Evolutionary conservation across 129 eudicot genomes (phyloP), one percentile per base, ranked within the genome.

Genomic region (Helianthus tuberosus): DNA sequence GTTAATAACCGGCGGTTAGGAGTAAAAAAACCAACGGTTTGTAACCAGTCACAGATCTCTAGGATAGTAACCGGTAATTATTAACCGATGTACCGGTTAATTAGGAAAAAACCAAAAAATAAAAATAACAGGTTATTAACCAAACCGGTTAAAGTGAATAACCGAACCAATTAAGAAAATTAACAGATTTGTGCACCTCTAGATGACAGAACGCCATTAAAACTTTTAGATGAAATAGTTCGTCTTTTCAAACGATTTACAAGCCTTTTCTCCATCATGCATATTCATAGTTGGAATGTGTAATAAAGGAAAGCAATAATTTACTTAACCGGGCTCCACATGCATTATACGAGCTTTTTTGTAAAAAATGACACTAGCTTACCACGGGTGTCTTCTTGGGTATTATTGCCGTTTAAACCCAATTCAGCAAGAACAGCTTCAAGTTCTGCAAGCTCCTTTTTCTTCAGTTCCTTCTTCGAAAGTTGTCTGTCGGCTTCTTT

Each of bases 381-480:
- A 84, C 91, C 88, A 64, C 38, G 69, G 44, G 85, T 63, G 23
- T 77, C 80, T 67, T 86, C 89, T 80, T 87, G 80, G 68, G 16
- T 72, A 71, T 64, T 78, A 76, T 72, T 50, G 61, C 83, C 80
- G 60, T 75, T 68, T 47, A 68, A 69, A 63, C 98, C 96, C 59
- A 93, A 80, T 80, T 93, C 90, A 12, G 95, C 96, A 78, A 93
- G 91, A 47, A 93, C 80, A 6, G 94, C 98, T 0, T 93, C 98
- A 50, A 93, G 98, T 67, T 93, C 98, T 0, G 89, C 98, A 62
- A 93, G 98, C 85, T 89, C 98, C 89, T 93, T 93, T 38, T 93
- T 93, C 92, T 82, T 89, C 64, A 86, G 63, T 80, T 93, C 98
- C 66, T 93, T 93, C 90, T 93, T 93, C 11, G 98, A 89, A 41